phyloP scores from a whole-genome alignment of 306 rosid genomes.

The Neltuma alba region DNA sequence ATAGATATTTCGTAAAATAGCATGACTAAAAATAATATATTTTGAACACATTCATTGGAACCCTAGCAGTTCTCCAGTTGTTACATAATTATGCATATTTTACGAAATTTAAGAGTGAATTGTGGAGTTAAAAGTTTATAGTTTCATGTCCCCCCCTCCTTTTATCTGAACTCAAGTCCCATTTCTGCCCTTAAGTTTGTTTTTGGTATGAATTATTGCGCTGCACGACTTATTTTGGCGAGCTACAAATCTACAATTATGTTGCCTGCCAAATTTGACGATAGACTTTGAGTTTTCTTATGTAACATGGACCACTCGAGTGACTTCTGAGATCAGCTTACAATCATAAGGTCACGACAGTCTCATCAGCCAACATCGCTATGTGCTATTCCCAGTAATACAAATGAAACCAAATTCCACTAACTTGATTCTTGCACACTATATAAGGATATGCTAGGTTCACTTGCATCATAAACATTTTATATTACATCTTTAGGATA shows the following conservation, averaged over 20 bases:
- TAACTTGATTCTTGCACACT: not conserved
- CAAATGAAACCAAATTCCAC: slow-evolving; percentile 9
- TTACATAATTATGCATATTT: too few relatives aligned
- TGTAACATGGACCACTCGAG: not conserved
- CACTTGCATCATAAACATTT: not conserved
- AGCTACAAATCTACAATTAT: slow-evolving; percentile 41
- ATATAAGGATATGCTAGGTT: slow-evolving; percentile 34
- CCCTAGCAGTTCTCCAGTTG: not conserved
- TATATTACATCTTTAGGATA: slow-evolving; percentile 1
- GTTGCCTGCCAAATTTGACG: slow-evolving; percentile 51
- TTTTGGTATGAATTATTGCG: not conserved
- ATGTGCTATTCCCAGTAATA: not conserved
- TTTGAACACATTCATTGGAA: not conserved
- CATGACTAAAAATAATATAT: not conserved
- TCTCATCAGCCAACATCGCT: not conserved
- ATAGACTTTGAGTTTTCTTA: too few relatives aligned
- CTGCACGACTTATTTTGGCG: not conserved
- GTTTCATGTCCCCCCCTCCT: too few relatives aligned
- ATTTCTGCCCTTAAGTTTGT: not conserved
- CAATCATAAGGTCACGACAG: slow-evolving; percentile 26
- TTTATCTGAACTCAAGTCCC: too few relatives aligned
- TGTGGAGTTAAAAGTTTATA: too few relatives aligned
- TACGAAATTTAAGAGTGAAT: too few relatives aligned
- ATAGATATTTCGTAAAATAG: not conserved
- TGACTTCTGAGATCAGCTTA: slow-evolving; percentile 28